These are phyloP conservation scores for Irpex sp. DNA, from an alignment of 1,284 basidiomycete species.

Conservation along the genomic window DNA sequence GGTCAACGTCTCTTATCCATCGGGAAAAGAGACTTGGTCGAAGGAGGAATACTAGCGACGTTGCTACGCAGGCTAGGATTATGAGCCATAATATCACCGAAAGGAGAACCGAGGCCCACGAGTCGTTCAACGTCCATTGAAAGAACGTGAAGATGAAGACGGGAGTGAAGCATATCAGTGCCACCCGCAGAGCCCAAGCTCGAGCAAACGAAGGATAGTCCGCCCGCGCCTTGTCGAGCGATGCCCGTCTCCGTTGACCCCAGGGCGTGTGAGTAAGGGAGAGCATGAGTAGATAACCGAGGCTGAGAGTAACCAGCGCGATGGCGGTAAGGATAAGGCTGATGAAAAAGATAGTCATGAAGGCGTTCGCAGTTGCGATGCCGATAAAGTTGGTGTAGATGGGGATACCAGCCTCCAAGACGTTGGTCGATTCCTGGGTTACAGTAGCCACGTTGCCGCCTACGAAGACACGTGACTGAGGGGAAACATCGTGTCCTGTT, in stretches of 20 bases:
- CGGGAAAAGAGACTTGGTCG: slow-evolving; percentile 38
- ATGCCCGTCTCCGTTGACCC: slow-evolving; percentile 19
- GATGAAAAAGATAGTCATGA: slow-evolving; percentile 78
- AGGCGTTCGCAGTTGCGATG: slow-evolving; percentile 79
- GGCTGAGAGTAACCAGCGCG: slow-evolving; percentile 42
- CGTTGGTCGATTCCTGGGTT: slow-evolving; percentile 56
- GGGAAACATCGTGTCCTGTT: background rate
- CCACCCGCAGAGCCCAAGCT: slow-evolving; percentile 58
- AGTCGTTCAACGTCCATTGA: slow-evolving; percentile 87
- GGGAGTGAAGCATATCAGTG: slow-evolving; percentile 62
- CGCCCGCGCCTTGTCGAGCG: slow-evolving; percentile 27
- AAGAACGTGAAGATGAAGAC: slow-evolving; percentile 77
- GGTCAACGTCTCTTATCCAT: slow-evolving; percentile 26
- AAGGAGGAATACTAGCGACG: slow-evolving; percentile 42
- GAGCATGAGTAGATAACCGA: slow-evolving; percentile 48
- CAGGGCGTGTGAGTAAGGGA: slow-evolving; percentile 25
- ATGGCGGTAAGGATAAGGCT: slow-evolving; percentile 64
- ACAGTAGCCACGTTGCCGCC: slow-evolving; percentile 56
- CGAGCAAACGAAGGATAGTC: slow-evolving; percentile 46
- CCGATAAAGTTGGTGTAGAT: slow-evolving; percentile 74
- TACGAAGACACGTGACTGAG: slow-evolving; percentile 6
- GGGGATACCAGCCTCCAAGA: slow-evolving; percentile 77
- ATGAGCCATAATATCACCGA: slow-evolving; percentile 65
- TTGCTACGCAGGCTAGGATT: slow-evolving; percentile 43
- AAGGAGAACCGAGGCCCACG: slow-evolving; percentile 72